Percentiles rank a stretch among this genome's conserved stretches.
phyloP scores from a whole-genome alignment of 2,329 filamentous ascomycete genomes.

The Ascochyta fabae region DNA sequence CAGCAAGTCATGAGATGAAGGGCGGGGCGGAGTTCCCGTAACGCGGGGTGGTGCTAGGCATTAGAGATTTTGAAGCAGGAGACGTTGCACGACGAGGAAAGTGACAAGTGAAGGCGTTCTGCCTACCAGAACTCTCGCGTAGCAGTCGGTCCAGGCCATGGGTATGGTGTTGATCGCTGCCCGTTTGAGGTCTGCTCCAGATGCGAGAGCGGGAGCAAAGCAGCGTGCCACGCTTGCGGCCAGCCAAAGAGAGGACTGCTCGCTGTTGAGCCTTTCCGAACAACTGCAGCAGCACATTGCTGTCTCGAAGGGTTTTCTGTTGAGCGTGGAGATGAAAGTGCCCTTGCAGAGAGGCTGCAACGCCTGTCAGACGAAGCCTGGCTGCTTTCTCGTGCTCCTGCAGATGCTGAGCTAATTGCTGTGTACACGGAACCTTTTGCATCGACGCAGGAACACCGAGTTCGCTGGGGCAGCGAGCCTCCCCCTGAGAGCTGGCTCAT shows the following conservation, averaged over 20 bases:
- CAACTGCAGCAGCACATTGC: neutral
- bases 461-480: neutral
- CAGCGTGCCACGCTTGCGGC: conserved; percentile 1
- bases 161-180: conserved; percentile 22
- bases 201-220: conserved; percentile 16
- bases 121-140: conserved; percentile 1
- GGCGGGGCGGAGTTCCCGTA: conserved; percentile 18
- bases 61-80: conserved; percentile 10
- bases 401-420: neutral
- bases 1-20: conserved; percentile 10
- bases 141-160: conserved; percentile 11
- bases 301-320: conserved; percentile 14
- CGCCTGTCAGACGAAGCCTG: conserved; percentile 12
- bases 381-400: neutral
- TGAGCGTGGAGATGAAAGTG: conserved; percentile 18
- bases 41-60: conserved; percentile 22
- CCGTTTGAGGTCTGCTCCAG: conserved; percentile 22
- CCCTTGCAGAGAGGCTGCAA: conserved; percentile 15
- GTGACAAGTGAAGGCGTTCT: conserved; percentile 6
- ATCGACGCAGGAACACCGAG: conserved; percentile 1
- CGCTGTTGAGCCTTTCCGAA: conserved; percentile 4
- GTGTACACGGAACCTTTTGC: neutral
- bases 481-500: neutral
- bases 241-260: conserved; percentile 5
- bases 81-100: conserved; percentile 23